Evolutionary conservation across 768 basidiomycete species (phyloP), one percentile per base, ranked within the genome.

Genomic region (Suillus subluteus): DNA sequence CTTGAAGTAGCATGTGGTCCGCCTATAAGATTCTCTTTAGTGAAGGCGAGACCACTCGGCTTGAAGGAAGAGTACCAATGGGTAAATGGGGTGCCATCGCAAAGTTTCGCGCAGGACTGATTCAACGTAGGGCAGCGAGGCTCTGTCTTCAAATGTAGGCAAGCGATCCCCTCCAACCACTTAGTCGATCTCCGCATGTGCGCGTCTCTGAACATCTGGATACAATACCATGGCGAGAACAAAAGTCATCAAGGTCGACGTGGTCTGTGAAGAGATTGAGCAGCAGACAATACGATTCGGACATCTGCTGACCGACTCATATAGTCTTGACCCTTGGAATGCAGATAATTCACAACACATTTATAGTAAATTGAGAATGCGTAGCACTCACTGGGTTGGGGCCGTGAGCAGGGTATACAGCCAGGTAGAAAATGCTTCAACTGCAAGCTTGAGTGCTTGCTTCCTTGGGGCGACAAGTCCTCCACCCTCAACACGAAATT

Each of bases 401-500:
- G 71, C 82, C 65, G 68, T 79, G 75, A 70, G 84, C 69, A 62
- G 81, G 68, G 83, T 83, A 66, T 83, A 85, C 35, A 85, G 62
- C 73, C 75, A 79, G 11, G 73, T 74, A 72, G 75, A 82, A 1
- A 82, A 82, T 6, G 79, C 74, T 54, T 78, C 72, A 59, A 83
- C 79, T 0, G 82, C 82, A 11, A 75, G 71, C 12, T 73, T 74
- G 26, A 85, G 76, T 4, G 74, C 63, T 65, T 4, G 74, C 63
- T 65, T 78, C 69, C 72, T 73, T 78, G 23, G 85, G 82, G 88
- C 0, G 77, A 74, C 38, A 91, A 78, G 70, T 90, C 86, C 16
- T 90, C 86, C 40, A 91, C 77, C 23, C 80, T 82, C 48, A 91
- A 73, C 23, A 80, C 75, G 62, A 92, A 80, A 54, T 78, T 84